Percentiles rank a stretch among this genome's conserved stretches.
phyloP scores from a whole-genome alignment of 768 basidiomycete genomes.

The Naematelia aurantialba region DNA sequence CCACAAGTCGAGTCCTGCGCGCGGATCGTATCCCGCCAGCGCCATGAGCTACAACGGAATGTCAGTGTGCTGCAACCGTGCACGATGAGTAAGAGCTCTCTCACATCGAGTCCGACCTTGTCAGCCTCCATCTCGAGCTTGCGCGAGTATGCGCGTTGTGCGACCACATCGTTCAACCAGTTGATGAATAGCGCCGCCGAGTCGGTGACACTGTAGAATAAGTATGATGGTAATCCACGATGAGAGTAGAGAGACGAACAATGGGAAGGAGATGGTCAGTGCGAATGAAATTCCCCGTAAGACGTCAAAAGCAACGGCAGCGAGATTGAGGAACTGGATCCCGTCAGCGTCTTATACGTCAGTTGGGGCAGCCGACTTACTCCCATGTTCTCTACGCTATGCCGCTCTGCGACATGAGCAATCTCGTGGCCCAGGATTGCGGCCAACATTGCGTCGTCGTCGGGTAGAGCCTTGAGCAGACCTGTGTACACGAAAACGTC shows the following conservation, averaged over 20 bases:
- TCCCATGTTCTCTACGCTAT: constrained; percentile 55
- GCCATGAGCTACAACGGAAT: constrained; percentile 51
- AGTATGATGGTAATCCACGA: background rate
- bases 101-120: constrained; percentile 51
- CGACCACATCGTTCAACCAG: constrained; percentile 52
- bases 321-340: constrained; percentile 52
- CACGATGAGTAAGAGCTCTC: constrained; percentile 10
- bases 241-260: constrained; percentile 31
- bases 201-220: constrained; percentile 48
- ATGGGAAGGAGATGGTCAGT: constrained; percentile 54
- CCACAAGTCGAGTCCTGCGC: constrained; percentile 52
- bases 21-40: constrained; percentile 53
- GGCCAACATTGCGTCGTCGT: constrained; percentile 53
- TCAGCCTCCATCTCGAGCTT: constrained; percentile 56
- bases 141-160: constrained; percentile 52
- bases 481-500: constrained; percentile 55
- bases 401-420: constrained; percentile 52
- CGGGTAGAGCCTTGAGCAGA: constrained; percentile 51
- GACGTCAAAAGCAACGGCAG: constrained; percentile 54
- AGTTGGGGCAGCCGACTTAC: constrained; percentile 15
- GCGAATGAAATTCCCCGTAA: constrained; percentile 53
- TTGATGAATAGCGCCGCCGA: constrained; percentile 52
- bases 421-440: constrained; percentile 54
- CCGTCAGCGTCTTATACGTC: constrained; percentile 5
- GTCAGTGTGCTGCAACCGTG: background rate